Evolutionary conservation across 164 flowering plant genomes (phyloP), one percentile per base, ranked within the genome.

Genomic region (Macadamia integrifolia): DNA sequence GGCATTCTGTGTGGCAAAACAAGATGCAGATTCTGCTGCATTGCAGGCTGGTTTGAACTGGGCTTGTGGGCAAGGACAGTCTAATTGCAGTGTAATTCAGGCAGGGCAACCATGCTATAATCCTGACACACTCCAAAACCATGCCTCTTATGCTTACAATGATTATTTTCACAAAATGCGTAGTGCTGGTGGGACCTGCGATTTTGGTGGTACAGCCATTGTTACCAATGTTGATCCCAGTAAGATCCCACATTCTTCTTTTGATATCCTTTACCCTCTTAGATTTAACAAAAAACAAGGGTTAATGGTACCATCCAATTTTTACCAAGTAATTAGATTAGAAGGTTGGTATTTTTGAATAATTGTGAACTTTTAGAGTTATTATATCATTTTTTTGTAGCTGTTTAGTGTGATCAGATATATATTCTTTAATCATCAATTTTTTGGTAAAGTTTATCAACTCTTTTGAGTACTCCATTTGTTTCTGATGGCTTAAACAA

Each of bases 31-130:
- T 70, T 28, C 80, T 2, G 78, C 66, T 58, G 73, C 85, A 69
- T 72, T 94, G 81, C 73, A 80, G 72, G 77, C 71, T 30, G 97
- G 95, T 11, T 40, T 94, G 65, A 84, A 87, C 72, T 94, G 97
- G 97, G 97, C 99, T 69, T 94, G 99, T 80, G 95, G 97, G 42
- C 85, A 73, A 62, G 97, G 95, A 23, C 78, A 72, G 71, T 93
- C 92, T 31, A 85, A 88, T 68, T 94, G 97, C 73, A 61, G 72
- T 30, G 86, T 92, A 3, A 85, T 94, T 76, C 97, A 92, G 73
- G 61, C 58, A 0, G 95, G 97, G 62, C 79, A 79, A 73, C 84
- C 88, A 0, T 94, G 99, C 67, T 92, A 78, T 77, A 64, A 72
- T 7, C 97, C 94, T 11, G 63, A 87, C 73, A 84, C 78, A 30